Evolutionary conservation across 768 basidiomycete species (phyloP), one percentile per base, ranked within the genome.

Genomic region (Collybia mongolica): DNA sequence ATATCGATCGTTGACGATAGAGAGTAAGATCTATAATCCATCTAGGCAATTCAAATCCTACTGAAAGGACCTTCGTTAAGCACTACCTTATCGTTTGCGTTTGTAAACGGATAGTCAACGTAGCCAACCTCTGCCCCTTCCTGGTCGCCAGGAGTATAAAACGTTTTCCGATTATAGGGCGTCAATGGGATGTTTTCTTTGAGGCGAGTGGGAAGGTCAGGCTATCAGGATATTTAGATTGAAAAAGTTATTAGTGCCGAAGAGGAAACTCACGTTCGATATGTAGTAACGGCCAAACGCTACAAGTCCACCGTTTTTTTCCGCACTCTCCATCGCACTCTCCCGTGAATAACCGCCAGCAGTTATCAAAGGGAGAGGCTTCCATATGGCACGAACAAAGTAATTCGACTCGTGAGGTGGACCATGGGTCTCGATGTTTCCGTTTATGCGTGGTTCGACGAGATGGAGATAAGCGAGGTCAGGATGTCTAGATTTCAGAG

Each of bases 401-500:
- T 54, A 48, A 22, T 50, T 54, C 8, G 53, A 54, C 43, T 50
- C 53, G 19, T 47, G 48, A 1, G 19, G 29, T 5, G 17, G 14
- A 24, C 2, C 9, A 8, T 18, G 2, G 5, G 35, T 39, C 20
- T 47, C 45, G 3, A 2, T 6, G 18, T 23, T 32, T 6, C 53
- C 48, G 20, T 17, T 24, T 29, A 50, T 26, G 23, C 53, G 53
- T 2, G 53, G 39, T 72, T 55, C 7, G 18, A 53, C 11, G 17
- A 49, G 37, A 18, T 54, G 53, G 2, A 54, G 20, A 19, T 54
- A 54, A 1, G 53, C 53, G 14, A 54, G 23, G 8, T 39, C 24
- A 14, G 81, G 76, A 55, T 74, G 69, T 6, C 54, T 52, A n/a
- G 62, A 49, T 29, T 62, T 65, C 24, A 86, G 49, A 36, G 73